Evolutionary conservation across 2,329 filamentous ascomycete genomes (phyloP), one percentile per base, ranked within the genome.

Genomic region (Ophiosphaerella korrae): DNA sequence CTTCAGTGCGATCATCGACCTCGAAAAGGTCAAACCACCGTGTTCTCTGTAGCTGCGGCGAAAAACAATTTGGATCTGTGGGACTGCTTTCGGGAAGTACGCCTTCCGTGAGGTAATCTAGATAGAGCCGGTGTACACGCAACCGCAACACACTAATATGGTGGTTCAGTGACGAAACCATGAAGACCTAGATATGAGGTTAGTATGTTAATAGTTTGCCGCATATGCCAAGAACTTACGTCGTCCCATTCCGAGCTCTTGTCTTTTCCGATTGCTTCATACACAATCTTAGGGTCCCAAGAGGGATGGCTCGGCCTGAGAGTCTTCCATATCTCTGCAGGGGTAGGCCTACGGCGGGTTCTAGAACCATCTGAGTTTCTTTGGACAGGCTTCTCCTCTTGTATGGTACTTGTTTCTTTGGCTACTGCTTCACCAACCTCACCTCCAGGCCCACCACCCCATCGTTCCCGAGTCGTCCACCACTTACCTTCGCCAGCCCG

Each of bases 121-220:
- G 64, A 64, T 87, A 87, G 16, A 77, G 73, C 21, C 73, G 71
- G 64, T 86, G 83, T 38, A 87, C 76, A 29, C 78, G 80, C 41
- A 87, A 74, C 57, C 82, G 83, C 45, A 87, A 66, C 41, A 87
- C 78, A 48, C 81, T 79, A 53, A 86, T 75, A 58, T 87, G 84
- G 68, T 85, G 84, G 65, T 86, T 86, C 55, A 86, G 74, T 21
- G 82, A 82, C 11, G 84, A 86, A 41, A 86, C 62, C 76, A 86
- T 79, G 69, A 83, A 86, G 44, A 86, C 78, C 82, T 86, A 60
- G 24, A 16, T 3, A 37, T n/a, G 11, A 24, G 23, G 44, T 70
- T 24, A 67, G 48, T 46, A 42, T 41, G 34, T 33, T 29, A 2
- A 42, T 33, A 5, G 3, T 29, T 23, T 18, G 29, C 16, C 31